These are phyloP conservation scores for Plasmodium knowlesi DNA, from an alignment of 169 alveolate genomes.

Conservation along the genomic window DNA sequence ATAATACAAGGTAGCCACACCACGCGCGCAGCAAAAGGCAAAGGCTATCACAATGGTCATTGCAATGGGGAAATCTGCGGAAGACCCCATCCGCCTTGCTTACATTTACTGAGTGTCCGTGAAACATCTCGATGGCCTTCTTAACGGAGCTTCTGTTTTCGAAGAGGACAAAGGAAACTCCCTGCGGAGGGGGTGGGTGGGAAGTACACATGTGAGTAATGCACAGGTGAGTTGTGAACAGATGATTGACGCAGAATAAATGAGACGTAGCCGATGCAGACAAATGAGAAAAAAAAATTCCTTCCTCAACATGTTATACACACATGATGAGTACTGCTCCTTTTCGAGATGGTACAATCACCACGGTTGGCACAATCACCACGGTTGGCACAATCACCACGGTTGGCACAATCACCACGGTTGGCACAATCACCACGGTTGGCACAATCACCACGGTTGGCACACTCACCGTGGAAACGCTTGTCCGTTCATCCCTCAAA, in stretches of 20 bases:
- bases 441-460: too few species aligned
- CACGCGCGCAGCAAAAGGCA: background rate
- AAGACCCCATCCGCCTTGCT: background rate
- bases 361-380: too few species aligned
- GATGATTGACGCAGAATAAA: background rate
- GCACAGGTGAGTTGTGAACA: background rate
- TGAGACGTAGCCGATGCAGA: too few species aligned
- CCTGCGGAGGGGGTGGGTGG: conserved; percentile 1
- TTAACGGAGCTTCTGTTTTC: conserved; percentile 34
- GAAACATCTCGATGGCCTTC: conserved; percentile 51
- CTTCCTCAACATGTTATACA: background rate
- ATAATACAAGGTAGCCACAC: background rate
- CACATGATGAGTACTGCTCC: background rate
- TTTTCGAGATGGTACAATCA: background rate
- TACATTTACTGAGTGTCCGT: conserved; percentile 48
- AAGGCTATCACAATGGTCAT: background rate
- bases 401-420: too few species aligned
- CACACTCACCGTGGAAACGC: conserved; percentile 45
- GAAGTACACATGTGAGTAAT: background rate
- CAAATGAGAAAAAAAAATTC: background rate
- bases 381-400: too few species aligned
- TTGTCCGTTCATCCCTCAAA: conserved; percentile 18
- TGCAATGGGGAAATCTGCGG: background rate
- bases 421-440: too few species aligned
- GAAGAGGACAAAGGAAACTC: conserved; percentile 30